phyloP scores from a whole-genome alignment of 768 basidiomycete genomes.

The Termitomyces sp. region DNA sequence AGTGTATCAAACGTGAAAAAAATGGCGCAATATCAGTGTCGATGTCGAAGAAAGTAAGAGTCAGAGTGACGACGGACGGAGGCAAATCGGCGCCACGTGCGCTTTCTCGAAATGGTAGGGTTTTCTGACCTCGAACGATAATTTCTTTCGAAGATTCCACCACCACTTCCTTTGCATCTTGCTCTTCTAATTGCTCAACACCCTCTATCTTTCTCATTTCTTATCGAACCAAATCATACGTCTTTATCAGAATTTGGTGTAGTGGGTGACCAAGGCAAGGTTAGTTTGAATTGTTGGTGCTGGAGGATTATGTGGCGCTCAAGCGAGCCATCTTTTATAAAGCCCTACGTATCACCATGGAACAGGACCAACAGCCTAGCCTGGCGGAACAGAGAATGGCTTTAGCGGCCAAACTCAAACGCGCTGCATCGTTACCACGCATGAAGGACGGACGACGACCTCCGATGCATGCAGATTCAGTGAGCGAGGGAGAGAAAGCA shows the following conservation, averaged over 20 bases:
- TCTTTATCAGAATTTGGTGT: neutral
- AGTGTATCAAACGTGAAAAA: neutral
- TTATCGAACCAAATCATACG: neutral
- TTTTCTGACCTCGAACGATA: constrained; percentile 6
- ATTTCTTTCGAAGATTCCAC: constrained; percentile 7
- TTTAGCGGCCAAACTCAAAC: constrained; percentile 85
- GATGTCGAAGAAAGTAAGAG: neutral
- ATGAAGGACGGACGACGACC: constrained; percentile 89
- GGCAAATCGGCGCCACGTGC: constrained; percentile 30
- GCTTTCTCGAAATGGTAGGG: constrained; percentile 10
- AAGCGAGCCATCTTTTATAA: neutral
- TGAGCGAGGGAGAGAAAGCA: constrained; percentile 75
- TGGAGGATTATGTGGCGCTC: constrained; percentile 9
- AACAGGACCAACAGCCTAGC: constrained; percentile 42
- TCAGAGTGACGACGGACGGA: constrained; percentile 11
- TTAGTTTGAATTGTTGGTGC: constrained; percentile 3
- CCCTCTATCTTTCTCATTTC: neutral
- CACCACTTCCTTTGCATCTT: constrained; percentile 1
- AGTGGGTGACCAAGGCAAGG: constrained; percentile 13
- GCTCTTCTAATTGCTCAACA: neutral
- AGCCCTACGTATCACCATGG: constrained; percentile 25
- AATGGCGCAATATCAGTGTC: neutral
- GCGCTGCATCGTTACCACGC: constrained; percentile 86
- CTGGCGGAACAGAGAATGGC: constrained; percentile 75
- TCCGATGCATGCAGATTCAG: constrained; percentile 77